Evolutionary conservation across 306 rosid species (phyloP), one percentile per base, ranked within the genome.

Genomic region (Cicer judaicum): DNA sequence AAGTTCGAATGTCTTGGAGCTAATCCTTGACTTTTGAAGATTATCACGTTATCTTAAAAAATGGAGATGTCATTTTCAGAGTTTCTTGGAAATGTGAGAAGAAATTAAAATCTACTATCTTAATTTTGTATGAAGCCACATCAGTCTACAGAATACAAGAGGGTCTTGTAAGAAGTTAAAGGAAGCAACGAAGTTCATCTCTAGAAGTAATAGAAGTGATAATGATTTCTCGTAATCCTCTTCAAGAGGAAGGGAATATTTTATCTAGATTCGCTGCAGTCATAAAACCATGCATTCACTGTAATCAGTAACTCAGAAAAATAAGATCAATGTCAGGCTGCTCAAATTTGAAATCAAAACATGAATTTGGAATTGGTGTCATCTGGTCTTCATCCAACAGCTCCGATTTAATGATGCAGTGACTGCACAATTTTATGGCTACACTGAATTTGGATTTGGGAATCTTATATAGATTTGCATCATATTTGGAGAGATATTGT

Each of bases 1-100:
- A 56, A 9, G 10, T 21, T 19, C 39, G 39, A 19, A 19, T 42
- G 16, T 36, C 43, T 60, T 60, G 10, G 43, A 59, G 39, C 5
- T 21, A 57, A 52, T 52, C 57, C 57, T 52, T 52, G 21, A 52
- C 57, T 52, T 52, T 15, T 57, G 41, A 57, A 57, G 39, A 15
- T 18, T 53, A 53, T 53, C 12, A 11, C 39, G 29, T 59, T 59
- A 52, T 52, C 41, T 59, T 59, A 12, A 34, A 60, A 60, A 34
- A 60, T 60, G 66, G 43, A 34, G 66, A 13, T 12, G 36, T 34
- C 60, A 53, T 15, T 54, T 54, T 18, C 61, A 18, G 4, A 19
- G 61, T 54, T 54, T 18, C 6, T 18, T 15, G 36, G 34, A 54
- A 54, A 54, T 8, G 61, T 18, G 29, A 54, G 5, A 18, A 8